Evolutionary conservation across 768 basidiomycete species (phyloP), one percentile per base, ranked within the genome.

Genomic region (Naematelia aurantialba): DNA sequence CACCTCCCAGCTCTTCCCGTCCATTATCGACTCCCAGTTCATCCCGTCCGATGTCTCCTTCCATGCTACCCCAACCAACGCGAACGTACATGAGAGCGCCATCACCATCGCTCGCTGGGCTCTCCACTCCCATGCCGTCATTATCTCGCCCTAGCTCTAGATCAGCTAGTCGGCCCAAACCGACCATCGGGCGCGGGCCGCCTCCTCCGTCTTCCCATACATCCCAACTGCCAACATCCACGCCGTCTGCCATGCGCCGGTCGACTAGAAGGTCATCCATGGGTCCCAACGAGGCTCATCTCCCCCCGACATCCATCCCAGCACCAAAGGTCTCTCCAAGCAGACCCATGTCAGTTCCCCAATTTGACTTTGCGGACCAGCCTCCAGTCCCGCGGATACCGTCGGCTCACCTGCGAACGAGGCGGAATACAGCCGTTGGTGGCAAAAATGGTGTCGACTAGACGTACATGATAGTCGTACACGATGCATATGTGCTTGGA

Each of bases 331-430:
- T 58, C 60, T 26, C 30, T 39, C 1, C 52, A 11, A 22, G 52
- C 12, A 53, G 72, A 52, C 72, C 72, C 0, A 54, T 54, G 4
- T 67, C 62, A 25, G 65, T 71, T n/a, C 64, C 66, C 34, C 52
- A 62, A 19, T 65, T 68, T 46, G 50, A 61, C 11, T 26, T 34
- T 24, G 56, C 51, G 26, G 65, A 66, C 3, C 69, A 69, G 5
- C 69, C 72, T 12, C 69, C 70, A 24, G 67, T 74, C 5, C 72
- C 72, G 14, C 54, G 72, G 49, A 74, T 74, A 42, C 72, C 72
- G 14, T 64, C 61, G 44, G 67, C 58, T 5, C 60, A 70, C 56
- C 55, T 68, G 27, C 57, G 58, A 29, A 67, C 61, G 30, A 8
- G 34, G 8, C 34, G 17, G 8, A 39, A 39, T 39, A 39, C 34